Percentiles rank a stretch among this genome's conserved stretches.
Conservation (phyloP, 2,329 filamentous ascomycete genomes). For the Tolypocladium pustulatum region DNA sequence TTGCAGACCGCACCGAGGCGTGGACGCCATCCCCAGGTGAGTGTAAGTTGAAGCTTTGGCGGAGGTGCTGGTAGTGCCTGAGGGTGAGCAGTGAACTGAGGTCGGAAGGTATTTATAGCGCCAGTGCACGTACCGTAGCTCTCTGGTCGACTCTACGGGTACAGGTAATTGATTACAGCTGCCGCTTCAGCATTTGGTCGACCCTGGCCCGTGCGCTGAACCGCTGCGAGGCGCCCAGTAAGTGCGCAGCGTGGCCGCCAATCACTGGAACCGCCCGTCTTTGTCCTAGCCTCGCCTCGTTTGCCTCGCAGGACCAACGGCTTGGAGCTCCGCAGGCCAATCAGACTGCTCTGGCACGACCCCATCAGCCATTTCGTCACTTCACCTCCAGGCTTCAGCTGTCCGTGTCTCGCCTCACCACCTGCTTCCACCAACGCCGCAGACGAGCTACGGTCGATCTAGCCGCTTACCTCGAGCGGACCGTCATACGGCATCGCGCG, state of each 20-base stretch:
- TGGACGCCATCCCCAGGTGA: background rate
- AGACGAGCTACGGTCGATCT: background rate
- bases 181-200: background rate
- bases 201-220: background rate
- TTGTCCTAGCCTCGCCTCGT: background rate
- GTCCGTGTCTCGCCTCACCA: background rate
- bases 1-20: background rate
- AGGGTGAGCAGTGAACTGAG: background rate
- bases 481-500: background rate
- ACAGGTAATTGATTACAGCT: background rate
- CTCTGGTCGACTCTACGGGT: too few relatives aligned
- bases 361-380: background rate
- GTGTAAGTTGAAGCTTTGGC: background rate
- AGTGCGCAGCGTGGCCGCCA: too few relatives aligned
- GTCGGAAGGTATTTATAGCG: background rate
- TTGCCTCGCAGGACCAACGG: background rate
- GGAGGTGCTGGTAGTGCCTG: background rate
- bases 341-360: background rate
- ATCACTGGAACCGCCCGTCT: background rate
- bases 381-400: background rate
- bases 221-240: background rate
- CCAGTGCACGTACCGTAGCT: background rate
- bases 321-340: background rate
- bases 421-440: background rate
- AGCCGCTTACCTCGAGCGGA: background rate